Base-by-base conservation (phyloP, 176 grass and related monocot species). In the Phoenix dactylifera region DNA sequence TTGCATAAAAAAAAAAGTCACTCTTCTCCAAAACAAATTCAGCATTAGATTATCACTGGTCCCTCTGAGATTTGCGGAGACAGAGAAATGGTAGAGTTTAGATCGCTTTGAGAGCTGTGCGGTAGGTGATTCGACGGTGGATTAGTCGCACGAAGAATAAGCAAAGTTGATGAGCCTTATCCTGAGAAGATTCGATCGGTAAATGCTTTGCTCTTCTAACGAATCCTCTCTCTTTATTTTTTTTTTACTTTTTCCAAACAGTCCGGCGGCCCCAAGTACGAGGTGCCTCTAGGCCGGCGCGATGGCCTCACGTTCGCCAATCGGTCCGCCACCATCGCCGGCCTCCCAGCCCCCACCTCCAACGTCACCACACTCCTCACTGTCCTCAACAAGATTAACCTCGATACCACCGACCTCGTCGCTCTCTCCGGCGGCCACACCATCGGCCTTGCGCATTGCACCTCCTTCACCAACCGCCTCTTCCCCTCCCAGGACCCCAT, bases 351-450 rank as follows among this genome's bases (percentile, higher is more conserved):
- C 18, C 76, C 82, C 18, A 26, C 1, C 1, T 76, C 82, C 5
- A 15, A 54, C 1, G 87, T 86, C 1, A 55, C 57, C 0, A 16
- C 0, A 0, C 80, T 93, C 2, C 58, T 93, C 4, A 0, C 0
- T 0, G 52, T 65, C 16, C 66, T 94, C 20, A 15, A 16, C 2
- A 63, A 24, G 24, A 71, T 87, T 62, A 61, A 54, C n/a, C 84
- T 94, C 2, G 84, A 87, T 50, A 26, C 20, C 30, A 49, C 17
- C 22, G 89, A 94, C 70, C 77, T 87, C 18, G 80, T 93, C 15
- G 55, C 63, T 6, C 59, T 95, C 30, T 88, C 84, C 35, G 89
- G 89, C 24, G 84, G 75, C 1, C 89, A 88, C 75, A 95, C 89
- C 68, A 63, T 88, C 25, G 89, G 89, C 0, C 32, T 80, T 2